A percentile compares a stretch with the other conserved stretches of the same genome.
These are phyloP conservation scores for Goffeauzyma gilvescens DNA, from an alignment of 768 basidiomycete genomes.

Conservation along the genomic window DNA sequence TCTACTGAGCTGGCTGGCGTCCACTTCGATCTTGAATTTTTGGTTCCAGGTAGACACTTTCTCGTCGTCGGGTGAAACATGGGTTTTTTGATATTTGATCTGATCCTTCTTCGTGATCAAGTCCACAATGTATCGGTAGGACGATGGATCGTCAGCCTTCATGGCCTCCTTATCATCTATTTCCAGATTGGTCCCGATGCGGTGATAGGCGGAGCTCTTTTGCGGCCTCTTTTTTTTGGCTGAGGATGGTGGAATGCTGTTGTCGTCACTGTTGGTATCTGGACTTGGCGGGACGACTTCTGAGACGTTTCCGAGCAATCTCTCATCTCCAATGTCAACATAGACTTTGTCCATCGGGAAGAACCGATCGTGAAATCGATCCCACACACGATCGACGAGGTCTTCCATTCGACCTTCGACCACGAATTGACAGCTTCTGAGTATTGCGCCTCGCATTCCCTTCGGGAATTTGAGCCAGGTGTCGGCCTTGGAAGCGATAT, in stretches of 20 bases:
- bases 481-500: not conserved
- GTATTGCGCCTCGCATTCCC: too few relatives aligned
- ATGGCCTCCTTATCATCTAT: not conserved
- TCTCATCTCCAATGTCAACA: constrained; percentile 69
- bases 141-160: not conserved
- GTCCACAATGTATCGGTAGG: constrained; percentile 1
- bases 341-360: constrained; percentile 73
- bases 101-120: constrained; percentile 1
- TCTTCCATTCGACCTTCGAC: constrained; percentile 90
- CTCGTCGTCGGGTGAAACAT: constrained; percentile 39
- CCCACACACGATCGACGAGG: constrained; percentile 81
- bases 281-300: constrained; percentile 44
- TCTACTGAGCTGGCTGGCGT: constrained; percentile 63
- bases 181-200: not conserved
- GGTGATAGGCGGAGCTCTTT: not conserved
- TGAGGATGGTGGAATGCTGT: too few relatives aligned
- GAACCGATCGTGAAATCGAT: constrained; percentile 90
- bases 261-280: too few relatives aligned
- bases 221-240: not conserved
- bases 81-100: too few relatives aligned
- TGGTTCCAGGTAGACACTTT: constrained; percentile 59
- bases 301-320: constrained; percentile 65
- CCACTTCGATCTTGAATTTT: constrained; percentile 68
- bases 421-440: too few relatives aligned
- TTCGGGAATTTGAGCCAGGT: constrained; percentile 39